Evolutionary conservation across 345 rosid species (phyloP).

Genomic region (Citrus cavaleriei): DNA sequence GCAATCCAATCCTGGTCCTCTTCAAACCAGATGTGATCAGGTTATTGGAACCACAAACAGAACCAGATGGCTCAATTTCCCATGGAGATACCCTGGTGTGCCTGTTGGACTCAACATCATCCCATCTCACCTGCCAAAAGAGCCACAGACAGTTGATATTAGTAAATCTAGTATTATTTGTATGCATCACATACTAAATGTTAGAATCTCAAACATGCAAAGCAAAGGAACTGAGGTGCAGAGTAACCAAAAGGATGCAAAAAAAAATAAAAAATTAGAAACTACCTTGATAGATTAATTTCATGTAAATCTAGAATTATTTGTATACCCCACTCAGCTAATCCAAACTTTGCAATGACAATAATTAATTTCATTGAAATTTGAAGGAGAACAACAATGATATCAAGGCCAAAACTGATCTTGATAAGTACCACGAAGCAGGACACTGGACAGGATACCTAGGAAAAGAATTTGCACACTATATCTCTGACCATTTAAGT

Average conservation of each 20-base stretch:
- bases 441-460: background rate
- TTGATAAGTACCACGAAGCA: too few species aligned
- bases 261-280: background rate
- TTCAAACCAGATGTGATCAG: constrained; percentile 60
- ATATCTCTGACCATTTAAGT: background rate
- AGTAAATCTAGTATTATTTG: background rate
- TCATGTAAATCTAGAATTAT: too few species aligned
- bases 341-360: background rate
- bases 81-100: constrained; percentile 87
- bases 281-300: background rate
- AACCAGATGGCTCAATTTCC: constrained; percentile 83
- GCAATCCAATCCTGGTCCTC: constrained; percentile 75
- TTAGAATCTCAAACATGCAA: background rate
- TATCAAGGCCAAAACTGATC: background rate
- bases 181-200: background rate
- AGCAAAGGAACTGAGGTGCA: background rate
- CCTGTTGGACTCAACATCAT: constrained; percentile 56
- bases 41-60: constrained; percentile 48
- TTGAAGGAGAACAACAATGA: background rate
- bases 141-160: background rate
- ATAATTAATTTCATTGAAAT: background rate
- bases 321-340: background rate
- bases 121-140: constrained; percentile 81
- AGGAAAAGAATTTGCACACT: background rate
- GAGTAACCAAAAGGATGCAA: background rate